Percentiles rank a stretch among this genome's conserved stretches.
These are phyloP conservation scores for Hyaloperonospora brassicae DNA, from an alignment of 352 stramenopile genomes.

Conservation along the genomic window DNA sequence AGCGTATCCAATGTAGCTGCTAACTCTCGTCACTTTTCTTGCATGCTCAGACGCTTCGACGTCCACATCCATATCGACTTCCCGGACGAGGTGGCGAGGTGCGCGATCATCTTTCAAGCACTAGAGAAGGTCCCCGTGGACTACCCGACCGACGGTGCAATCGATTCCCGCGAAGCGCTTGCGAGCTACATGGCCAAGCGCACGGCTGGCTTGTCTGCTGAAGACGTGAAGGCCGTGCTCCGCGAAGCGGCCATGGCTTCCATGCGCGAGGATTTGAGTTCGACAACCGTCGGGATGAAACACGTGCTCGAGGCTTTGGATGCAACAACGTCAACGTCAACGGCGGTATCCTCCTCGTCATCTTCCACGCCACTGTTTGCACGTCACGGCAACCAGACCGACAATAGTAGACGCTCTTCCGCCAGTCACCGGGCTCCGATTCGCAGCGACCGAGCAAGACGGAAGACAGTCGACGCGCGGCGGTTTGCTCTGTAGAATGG, in stretches of 20 bases:
- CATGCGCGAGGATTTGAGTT: slow-evolving; percentile 52
- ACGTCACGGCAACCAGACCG: slow-evolving; percentile 15
- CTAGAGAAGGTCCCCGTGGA: slow-evolving; percentile 48
- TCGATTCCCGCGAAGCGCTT: slow-evolving; percentile 32
- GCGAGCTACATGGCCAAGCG: slow-evolving; percentile 42
- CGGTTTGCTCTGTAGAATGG: slow-evolving; percentile 24
- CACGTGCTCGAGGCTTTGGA: slow-evolving; percentile 29
- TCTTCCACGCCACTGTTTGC: slow-evolving; percentile 13
- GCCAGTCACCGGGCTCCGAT: slow-evolving; percentile 10
- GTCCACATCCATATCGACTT: slow-evolving; percentile 64
- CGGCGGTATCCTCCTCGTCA: slow-evolving; percentile 7
- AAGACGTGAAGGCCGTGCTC: slow-evolving; percentile 56
- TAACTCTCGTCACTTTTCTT: slow-evolving; percentile 5
- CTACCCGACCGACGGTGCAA: slow-evolving; percentile 27
- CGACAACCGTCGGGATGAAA: slow-evolving; percentile 31
- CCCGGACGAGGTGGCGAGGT: slow-evolving; percentile 45
- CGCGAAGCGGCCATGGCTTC: slow-evolving; percentile 71
- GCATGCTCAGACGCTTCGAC: slow-evolving; percentile 59
- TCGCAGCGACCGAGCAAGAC: slow-evolving; percentile 26
- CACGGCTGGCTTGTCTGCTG: slow-evolving; percentile 46
- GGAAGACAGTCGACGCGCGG: slow-evolving; percentile 36
- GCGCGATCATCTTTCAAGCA: slow-evolving; percentile 41
- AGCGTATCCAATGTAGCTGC: not conserved
- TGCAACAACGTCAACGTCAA: slow-evolving; percentile 11
- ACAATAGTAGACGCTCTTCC: slow-evolving; percentile 10